Percentiles rank a stretch among this genome's conserved stretches.
Evolutionary conservation across 257 asterid species (phyloP).

Genomic region (Paraleonurus japonicus): DNA sequence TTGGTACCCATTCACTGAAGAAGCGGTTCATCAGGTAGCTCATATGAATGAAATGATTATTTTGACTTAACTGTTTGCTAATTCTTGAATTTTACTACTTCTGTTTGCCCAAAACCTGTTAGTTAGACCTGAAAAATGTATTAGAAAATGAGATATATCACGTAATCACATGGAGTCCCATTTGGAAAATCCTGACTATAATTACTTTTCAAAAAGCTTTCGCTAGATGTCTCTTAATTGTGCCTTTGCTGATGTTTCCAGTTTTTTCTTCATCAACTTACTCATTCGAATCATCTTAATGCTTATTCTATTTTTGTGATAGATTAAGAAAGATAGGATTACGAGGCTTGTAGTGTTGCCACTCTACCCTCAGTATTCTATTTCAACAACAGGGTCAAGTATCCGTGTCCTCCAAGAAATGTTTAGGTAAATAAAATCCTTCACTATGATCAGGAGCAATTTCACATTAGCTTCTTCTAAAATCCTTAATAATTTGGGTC

Average conservation of each 20-base stretch:
- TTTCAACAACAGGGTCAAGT: constrained; percentile 97
- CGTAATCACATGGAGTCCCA: not conserved
- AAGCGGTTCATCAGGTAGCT: constrained; percentile 83
- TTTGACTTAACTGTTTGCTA: not conserved
- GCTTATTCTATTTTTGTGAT: constrained; percentile 16
- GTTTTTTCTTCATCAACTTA: not conserved
- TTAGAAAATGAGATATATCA: not conserved
- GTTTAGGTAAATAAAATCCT: constrained; percentile 52
- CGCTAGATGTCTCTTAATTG: not conserved
- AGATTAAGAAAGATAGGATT: constrained; percentile 86
- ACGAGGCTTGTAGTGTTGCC: constrained; percentile 90
- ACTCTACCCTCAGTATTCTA: constrained; percentile 92
- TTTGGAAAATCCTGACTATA: not conserved
- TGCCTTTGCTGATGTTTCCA: not conserved
- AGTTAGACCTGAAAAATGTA: not conserved
- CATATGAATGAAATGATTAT: not conserved
- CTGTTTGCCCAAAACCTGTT: not conserved
- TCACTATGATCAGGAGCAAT: not conserved
- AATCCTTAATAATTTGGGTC: constrained; percentile 14
- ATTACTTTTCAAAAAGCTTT: not conserved
- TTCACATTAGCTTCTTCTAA: not conserved
- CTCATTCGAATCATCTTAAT: not conserved
- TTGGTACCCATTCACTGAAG: constrained; percentile 99
- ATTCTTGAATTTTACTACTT: not conserved
- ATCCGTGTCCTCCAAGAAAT: constrained; percentile 77